phyloP scores from a whole-genome alignment of 2,329 filamentous ascomycete genomes.

The Geosmithia putterillii region DNA sequence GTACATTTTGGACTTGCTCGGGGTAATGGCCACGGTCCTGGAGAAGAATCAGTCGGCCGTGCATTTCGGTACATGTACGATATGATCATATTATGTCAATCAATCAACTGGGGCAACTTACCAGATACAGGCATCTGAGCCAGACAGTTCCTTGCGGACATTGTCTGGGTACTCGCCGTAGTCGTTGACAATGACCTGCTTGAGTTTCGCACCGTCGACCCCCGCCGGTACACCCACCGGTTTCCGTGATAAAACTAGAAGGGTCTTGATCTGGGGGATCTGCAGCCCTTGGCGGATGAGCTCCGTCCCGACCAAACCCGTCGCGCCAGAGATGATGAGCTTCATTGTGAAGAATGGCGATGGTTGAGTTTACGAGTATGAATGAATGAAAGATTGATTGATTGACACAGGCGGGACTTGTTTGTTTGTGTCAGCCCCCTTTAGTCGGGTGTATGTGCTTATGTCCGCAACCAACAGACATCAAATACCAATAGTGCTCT shows the following conservation, averaged over 20 bases:
- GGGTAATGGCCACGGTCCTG: conserved; percentile 30
- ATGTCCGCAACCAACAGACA: too few relatives aligned
- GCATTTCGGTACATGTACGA: too few relatives aligned
- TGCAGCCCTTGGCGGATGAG: conserved; percentile 9
- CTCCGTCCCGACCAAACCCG: conserved; percentile 27
- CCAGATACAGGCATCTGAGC: conserved; percentile 31
- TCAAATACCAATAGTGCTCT: too few relatives aligned
- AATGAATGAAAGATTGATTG: too few relatives aligned
- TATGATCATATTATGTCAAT: background rate
- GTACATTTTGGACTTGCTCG: conserved; percentile 14
- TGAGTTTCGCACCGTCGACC: conserved; percentile 21
- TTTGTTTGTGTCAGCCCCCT: too few relatives aligned
- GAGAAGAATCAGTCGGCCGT: background rate
- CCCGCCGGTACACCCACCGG: conserved; percentile 11
- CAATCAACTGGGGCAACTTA: conserved; percentile 5
- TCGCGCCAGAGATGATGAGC: conserved; percentile 27
- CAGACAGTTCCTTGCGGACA: conserved; percentile 23
- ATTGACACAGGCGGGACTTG: too few relatives aligned
- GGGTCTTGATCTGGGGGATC: conserved; percentile 11
- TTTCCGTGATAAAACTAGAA: conserved; percentile 28
- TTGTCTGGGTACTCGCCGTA: conserved; percentile 26
- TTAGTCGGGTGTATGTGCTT: too few relatives aligned
- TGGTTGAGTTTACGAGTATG: too few relatives aligned
- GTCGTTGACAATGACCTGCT: conserved; percentile 23
- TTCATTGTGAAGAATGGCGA: too few relatives aligned